Conservation (phyloP, 441 rosid species). For the Populus trichocarpa region DNA sequence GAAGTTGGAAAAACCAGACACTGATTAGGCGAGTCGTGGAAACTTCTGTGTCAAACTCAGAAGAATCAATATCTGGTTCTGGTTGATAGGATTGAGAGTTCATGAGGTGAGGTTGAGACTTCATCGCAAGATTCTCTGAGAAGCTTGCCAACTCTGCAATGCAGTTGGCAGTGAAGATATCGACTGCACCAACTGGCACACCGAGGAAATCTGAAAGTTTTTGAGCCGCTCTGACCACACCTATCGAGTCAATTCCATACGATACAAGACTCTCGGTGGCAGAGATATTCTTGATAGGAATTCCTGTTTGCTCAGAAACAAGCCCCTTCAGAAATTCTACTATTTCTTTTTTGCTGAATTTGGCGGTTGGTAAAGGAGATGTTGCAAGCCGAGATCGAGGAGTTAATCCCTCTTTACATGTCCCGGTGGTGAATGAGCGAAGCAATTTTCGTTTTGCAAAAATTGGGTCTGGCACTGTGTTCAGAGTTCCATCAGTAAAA, state of each 20-base stretch:
- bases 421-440: conserved; percentile 54
- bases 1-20: conserved; percentile 45
- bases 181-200: conserved; percentile 68
- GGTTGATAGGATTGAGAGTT: conserved; percentile 25
- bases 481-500: conserved; percentile 54
- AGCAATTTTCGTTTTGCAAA: conserved; percentile 27
- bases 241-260: conserved; percentile 67
- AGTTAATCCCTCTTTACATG: conserved; percentile 45
- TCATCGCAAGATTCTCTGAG: conserved; percentile 43
- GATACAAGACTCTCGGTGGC: conserved; percentile 53
- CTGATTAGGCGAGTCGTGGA: conserved; percentile 36
- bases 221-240: conserved; percentile 36
- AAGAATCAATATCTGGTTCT: conserved; percentile 32
- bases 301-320: conserved; percentile 55
- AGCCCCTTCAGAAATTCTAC: conserved; percentile 47
- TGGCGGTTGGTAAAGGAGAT: conserved; percentile 26
- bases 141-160: conserved; percentile 65
- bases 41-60: conserved; percentile 33
- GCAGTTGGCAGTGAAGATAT: conserved; percentile 70
- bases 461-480: conserved; percentile 38
- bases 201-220: conserved; percentile 65
- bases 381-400: conserved; percentile 33
- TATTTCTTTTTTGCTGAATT: conserved; percentile 39
- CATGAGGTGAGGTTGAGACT: conserved; percentile 42
- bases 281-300: conserved; percentile 41